A percentile compares a stretch with the other conserved stretches of the same genome.
Evolutionary conservation across 1,139 yeast species (phyloP).

Genomic region (Kazachstania sp.): DNA sequence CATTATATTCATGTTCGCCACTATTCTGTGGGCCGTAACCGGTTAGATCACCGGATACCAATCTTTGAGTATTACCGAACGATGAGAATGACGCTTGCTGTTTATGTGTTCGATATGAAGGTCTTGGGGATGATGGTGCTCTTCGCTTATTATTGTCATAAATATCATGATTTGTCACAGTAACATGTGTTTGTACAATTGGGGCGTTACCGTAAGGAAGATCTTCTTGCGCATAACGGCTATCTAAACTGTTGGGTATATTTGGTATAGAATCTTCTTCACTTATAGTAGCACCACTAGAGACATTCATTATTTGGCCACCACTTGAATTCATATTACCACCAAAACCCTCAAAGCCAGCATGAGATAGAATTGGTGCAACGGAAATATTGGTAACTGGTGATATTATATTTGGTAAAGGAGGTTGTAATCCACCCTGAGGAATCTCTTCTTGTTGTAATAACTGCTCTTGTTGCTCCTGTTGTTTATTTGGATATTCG

Average conservation of each 20-base stretch:
- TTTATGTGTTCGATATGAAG: neutral
- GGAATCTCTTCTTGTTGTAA: neutral
- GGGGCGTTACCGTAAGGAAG: neutral
- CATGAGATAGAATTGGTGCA: neutral
- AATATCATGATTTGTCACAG: constrained; percentile 4
- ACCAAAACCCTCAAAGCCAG: neutral
- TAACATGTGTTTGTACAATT: neutral
- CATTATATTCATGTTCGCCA: neutral
- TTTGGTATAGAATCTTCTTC: constrained; percentile 1
- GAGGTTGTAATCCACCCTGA: neutral
- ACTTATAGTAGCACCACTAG: neutral
- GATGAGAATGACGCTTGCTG: neutral
- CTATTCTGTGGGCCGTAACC: neutral
- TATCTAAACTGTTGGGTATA: neutral
- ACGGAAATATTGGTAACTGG: neutral
- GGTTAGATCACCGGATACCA: neutral
- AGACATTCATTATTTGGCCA: neutral
- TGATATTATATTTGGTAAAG: neutral
- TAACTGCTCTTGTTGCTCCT: neutral
- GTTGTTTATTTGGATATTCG: constrained; percentile 16
- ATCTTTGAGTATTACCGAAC: neutral
- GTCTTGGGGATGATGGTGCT: neutral
- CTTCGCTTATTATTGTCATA: neutral
- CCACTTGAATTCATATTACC: neutral
- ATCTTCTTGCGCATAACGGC: neutral